A percentile compares a stretch with the other conserved stretches of the same genome.
Conservation (phyloP, 345 rosid genomes). For the Syzygium aqueum region DNA sequence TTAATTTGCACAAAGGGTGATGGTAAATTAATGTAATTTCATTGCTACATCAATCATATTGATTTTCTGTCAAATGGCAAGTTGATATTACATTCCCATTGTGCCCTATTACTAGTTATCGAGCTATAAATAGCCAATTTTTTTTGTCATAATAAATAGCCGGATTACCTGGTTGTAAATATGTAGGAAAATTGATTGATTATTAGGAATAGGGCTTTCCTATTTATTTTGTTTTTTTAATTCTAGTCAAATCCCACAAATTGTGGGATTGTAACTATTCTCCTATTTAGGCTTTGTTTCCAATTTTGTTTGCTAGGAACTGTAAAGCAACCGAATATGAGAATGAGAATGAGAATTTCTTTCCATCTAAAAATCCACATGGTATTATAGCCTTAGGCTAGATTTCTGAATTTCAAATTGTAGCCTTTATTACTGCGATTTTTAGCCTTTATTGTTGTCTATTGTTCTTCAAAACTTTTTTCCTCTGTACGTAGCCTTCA, state of each 20-base stretch:
- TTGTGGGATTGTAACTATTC: neutral
- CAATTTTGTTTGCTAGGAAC: neutral
- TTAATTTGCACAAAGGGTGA: no score
- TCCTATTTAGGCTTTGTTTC: neutral
- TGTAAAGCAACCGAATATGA: accelerated
- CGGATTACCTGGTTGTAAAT: neutral
- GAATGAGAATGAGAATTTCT: neutral
- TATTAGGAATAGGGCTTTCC: neutral
- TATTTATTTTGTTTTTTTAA: neutral
- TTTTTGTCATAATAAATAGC: neutral
- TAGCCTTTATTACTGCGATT: neutral
- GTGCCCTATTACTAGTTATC: no score
- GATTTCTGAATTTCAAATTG: neutral
- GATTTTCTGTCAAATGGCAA: no score
- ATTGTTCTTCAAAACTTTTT: neutral
- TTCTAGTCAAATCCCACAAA: neutral
- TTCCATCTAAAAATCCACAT: neutral
- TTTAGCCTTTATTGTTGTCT: neutral
- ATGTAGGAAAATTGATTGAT: neutral
- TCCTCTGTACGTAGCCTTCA: neutral
- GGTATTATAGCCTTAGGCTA: neutral
- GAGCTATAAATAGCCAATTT: no score
- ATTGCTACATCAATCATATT: no score
- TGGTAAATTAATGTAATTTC: no score
- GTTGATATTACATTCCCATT: no score